These are phyloP conservation scores for Larix sibirica DNA, from an alignment of 83 land plant species.

Conservation along the genomic window DNA sequence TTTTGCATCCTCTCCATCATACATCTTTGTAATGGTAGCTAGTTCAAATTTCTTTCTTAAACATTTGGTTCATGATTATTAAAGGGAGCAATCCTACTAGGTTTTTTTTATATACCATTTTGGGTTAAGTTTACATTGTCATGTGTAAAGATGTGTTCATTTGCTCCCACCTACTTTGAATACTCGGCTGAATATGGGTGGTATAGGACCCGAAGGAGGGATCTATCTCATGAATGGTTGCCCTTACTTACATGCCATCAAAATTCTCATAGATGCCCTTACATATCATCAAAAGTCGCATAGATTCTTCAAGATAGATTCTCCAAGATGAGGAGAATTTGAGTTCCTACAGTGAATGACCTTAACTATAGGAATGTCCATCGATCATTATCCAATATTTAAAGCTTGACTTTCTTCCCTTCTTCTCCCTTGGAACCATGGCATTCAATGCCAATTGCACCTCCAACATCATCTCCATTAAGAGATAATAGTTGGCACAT, in stretches of 20 bases:
- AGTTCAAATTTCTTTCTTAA: no score
- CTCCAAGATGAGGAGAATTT: neutral
- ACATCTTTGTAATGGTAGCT: neutral
- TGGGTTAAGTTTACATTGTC: neutral
- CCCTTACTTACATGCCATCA: no score
- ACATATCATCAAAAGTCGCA: no score
- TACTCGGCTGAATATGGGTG: neutral
- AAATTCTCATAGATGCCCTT: no score
- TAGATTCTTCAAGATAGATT: neutral
- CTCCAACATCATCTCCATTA: neutral
- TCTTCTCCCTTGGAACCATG: neutral
- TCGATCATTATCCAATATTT: neutral
- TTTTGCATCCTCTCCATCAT: neutral
- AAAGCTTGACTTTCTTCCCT: neutral
- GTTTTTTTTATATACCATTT: neutral
- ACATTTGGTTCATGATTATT: neutral
- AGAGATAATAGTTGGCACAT: neutral
- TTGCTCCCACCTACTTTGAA: neutral
- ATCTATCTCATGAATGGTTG: neutral
- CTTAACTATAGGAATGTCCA: neutral
- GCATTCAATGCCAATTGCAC: neutral
- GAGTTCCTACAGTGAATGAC: neutral
- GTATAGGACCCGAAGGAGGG: neutral
- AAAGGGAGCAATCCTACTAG: neutral
- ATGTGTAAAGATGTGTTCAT: neutral